Conservation (phyloP, 2,329 filamentous ascomycete genomes). For the Furcasterigmium furcatum region DNA sequence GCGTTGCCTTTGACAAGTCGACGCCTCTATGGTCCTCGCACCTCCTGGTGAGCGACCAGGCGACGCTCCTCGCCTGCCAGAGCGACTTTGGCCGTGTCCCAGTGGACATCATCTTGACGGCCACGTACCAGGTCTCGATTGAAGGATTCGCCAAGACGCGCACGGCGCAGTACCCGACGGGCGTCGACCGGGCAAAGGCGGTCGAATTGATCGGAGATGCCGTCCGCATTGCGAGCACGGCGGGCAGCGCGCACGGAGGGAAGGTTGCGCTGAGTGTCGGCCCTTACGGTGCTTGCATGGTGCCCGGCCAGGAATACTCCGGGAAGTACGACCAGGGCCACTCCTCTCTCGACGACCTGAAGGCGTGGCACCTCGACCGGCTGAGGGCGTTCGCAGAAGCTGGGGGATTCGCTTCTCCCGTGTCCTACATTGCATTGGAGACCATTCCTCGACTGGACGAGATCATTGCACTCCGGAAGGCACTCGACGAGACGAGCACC, state of each 20-base stretch:
- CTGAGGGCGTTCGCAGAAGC: conserved; percentile 46
- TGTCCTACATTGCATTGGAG: conserved; percentile 60
- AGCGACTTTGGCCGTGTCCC: conserved; percentile 51
- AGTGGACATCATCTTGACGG: conserved; percentile 62
- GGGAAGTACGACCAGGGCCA: conserved; percentile 55
- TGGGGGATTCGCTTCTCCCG: conserved; percentile 28
- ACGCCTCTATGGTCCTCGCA: conserved; percentile 68
- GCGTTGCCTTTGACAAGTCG: conserved; percentile 44
- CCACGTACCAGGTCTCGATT: conserved; percentile 63
- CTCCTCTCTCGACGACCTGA: conserved; percentile 37
- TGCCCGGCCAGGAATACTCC: conserved; percentile 63
- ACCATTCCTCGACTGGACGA: conserved; percentile 63
- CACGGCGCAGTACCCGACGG: conserved; percentile 35
- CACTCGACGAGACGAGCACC: conserved; percentile 26
- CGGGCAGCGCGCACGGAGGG: conserved; percentile 18
- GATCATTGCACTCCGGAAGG: conserved; percentile 51
- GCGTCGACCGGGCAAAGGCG: conserved; percentile 36
- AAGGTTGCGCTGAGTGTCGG: conserved; percentile 58
- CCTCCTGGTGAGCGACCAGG: conserved; percentile 52
- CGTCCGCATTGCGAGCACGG: conserved; percentile 36
- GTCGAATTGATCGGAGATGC: conserved; percentile 39
- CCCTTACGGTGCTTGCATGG: conserved; percentile 65
- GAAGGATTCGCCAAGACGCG: conserved; percentile 52
- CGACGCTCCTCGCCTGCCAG: conserved; percentile 53
- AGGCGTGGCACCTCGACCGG: conserved; percentile 55